Percentiles rank a stretch among this genome's conserved stretches.
Evolutionary conservation across 805 yeast species (phyloP).

Genomic region (Wickerhamiella galacta): DNA sequence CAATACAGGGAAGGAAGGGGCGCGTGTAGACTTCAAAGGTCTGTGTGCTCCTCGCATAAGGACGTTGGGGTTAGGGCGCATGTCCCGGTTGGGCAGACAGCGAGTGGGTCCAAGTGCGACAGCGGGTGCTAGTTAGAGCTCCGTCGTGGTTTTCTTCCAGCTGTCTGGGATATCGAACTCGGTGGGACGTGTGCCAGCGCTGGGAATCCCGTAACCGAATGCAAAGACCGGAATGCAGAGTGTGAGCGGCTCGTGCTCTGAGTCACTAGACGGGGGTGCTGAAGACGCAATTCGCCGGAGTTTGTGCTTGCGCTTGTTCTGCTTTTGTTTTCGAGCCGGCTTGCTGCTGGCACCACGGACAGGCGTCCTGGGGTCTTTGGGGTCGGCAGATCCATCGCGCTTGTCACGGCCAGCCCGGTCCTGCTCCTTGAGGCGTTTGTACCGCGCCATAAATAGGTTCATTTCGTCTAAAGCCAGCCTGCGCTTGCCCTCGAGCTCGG

Average conservation of each 20-base stretch:
- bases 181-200: neutral
- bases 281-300: neutral
- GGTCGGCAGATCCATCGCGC: constrained; percentile 4
- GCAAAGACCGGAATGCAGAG: constrained; percentile 2
- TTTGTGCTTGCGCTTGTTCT: constrained; percentile 2
- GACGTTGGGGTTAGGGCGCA: too few relatives aligned
- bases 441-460: constrained; percentile 17
- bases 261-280: neutral
- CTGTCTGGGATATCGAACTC: constrained; percentile 5
- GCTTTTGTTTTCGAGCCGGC: neutral
- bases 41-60: too few relatives aligned
- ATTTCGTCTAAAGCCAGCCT: constrained; percentile 35
- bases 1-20: neutral
- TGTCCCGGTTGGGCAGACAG: too few relatives aligned
- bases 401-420: constrained; percentile 1
- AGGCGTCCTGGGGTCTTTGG: constrained; percentile 7
- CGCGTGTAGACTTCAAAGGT: too few relatives aligned
- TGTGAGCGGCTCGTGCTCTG: neutral
- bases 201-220: constrained; percentile 4
- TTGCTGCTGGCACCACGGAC: neutral
- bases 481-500: constrained; percentile 37
- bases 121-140: too few relatives aligned
- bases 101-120: too few relatives aligned
- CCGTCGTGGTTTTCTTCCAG: too few relatives aligned
- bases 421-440: constrained; percentile 6